Base-by-base conservation (phyloP, 1,284 basidiomycete species). In the Anthracocystis setariae region DNA sequence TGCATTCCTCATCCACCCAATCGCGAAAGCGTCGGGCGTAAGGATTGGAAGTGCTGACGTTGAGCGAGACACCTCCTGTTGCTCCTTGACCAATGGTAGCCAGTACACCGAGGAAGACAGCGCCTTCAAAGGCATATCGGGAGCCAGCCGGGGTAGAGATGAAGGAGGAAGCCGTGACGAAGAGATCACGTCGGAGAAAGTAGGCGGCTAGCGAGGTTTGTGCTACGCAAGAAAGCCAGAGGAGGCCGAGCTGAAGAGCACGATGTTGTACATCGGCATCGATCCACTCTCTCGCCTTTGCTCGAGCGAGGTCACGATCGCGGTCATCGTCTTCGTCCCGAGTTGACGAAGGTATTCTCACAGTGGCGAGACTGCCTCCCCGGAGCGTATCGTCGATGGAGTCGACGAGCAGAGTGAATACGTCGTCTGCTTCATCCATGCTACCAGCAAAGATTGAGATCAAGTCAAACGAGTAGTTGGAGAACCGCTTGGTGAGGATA, bases 361-460 rank as follows among this genome's bases (percentile, higher is more conserved):
- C 57, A 15, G 62, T 47, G 1, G 62, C 68, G 5, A 64, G 57
- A 24, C 59, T 55, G 8, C 65, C 70, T 29, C 73, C 72, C 4
- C 73, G 72, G 10, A 79, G 46, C 0, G 75, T 73, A 37, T 70
- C 59, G 43, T 80, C 68, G 37, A 81, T 71, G 0, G 73, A 70
- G 29, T 68, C 65, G 29, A 81, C 74, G 15, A 81, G 72, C 13
- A 65, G 51, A 20, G 55, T 74, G 24, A 81, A 81, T 38, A 78
- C 71, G 7, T 80, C 77, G 46, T 81, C 79, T 17, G 78, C 78
- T 17, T 81, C 79, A 17, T 77, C 75, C 76, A 81, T 81, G n/a
- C 78, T 73, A 1, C 76, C 76, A 2, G 78, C 79, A 39, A 81
- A 65, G 40, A 81, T 58, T 21, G 66, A 64, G 45, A 81, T 77